Conservation (phyloP, 352 stramenopile genomes). For the Phytophthora parvispora region DNA sequence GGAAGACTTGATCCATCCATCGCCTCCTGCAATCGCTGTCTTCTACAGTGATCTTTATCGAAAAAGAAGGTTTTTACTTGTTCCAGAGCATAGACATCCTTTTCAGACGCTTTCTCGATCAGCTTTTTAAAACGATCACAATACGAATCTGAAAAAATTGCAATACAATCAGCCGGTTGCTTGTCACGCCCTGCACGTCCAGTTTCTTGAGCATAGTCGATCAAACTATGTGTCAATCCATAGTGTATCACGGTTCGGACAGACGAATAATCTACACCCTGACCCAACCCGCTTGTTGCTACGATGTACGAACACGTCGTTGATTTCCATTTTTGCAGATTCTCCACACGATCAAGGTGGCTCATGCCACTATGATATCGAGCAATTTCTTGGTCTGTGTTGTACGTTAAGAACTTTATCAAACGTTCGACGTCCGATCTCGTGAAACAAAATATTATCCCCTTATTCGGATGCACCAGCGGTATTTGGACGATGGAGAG, state of each 20-base stretch:
- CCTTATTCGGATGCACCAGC: not conserved
- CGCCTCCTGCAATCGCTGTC: not conserved
- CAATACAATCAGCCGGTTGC: not conserved
- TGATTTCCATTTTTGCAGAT: not conserved
- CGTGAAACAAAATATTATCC: not conserved
- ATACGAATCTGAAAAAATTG: not conserved
- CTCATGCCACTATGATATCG: not conserved
- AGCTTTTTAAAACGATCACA: not conserved
- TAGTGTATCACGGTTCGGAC: slow-evolving; percentile 4
- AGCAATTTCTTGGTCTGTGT: not conserved
- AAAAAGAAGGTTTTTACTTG: not conserved
- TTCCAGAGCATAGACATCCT: not conserved
- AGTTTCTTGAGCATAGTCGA: slow-evolving; percentile 6
- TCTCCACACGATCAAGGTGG: not conserved
- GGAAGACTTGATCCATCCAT: not conserved
- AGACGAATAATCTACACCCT: slow-evolving; percentile 1
- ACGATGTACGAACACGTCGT: not conserved
- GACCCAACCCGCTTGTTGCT: slow-evolving; percentile 1
- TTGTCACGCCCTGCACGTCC: slow-evolving; percentile 1
- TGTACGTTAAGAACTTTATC: not conserved
- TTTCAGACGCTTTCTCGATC: not conserved
- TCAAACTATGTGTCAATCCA: slow-evolving; percentile 1
- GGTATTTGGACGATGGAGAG: not conserved
- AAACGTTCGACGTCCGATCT: not conserved
- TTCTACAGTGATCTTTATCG: not conserved